Base-by-base conservation (phyloP, 306 rosid species). In the Gynostemma pentaphyllum region DNA sequence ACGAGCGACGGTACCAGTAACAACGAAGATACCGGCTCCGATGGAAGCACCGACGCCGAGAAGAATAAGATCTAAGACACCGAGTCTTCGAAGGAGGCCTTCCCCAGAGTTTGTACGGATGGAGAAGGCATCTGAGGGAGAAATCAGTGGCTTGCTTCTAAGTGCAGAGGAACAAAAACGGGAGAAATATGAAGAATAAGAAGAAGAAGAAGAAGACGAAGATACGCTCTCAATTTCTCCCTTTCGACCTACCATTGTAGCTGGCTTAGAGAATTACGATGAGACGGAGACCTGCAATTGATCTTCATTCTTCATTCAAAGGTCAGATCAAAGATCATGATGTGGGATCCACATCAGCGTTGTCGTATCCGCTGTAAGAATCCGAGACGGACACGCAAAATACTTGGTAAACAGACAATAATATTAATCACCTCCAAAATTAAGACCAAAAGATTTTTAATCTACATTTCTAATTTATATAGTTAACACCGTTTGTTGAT, bases 1-100 rank as follows among this genome's bases (percentile, higher is more conserved):
- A n/a, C 71, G 90, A 57, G 99, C 99, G 42, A 92, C 99, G 66
- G 96, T 92, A 39, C 99, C 96, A 62, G 99, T 92, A 64, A 92
- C 74, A 53, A 92, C 95, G 67, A 92, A 92, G 22, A 88, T 88
- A 1, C 99, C 96, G 26, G 96, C 94, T 19, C 96, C 96, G 21
- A 92, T 88, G 66, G 96, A 92, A n/a, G 96, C 95, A 14, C 95
- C 99, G 57, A 92, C 77, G 9, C 96, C 94, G 52, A 92, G 76
- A 49, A 92, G 95, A 9, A 92, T n/a, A 44, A 92, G 96, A 69
- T 92, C 99, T 45, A 88, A 5, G 59, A 81, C 76, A 42, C 95
- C 90, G 16, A 92, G 99, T 5, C 86, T 83, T 32, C 96, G 95
- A 55, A 87, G 78, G 44, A 92, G 99, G 15, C 88, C 96, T 0